Base-by-base conservation (phyloP, 1,284 basidiomycete genomes). In the Polyporus tsugae region DNA sequence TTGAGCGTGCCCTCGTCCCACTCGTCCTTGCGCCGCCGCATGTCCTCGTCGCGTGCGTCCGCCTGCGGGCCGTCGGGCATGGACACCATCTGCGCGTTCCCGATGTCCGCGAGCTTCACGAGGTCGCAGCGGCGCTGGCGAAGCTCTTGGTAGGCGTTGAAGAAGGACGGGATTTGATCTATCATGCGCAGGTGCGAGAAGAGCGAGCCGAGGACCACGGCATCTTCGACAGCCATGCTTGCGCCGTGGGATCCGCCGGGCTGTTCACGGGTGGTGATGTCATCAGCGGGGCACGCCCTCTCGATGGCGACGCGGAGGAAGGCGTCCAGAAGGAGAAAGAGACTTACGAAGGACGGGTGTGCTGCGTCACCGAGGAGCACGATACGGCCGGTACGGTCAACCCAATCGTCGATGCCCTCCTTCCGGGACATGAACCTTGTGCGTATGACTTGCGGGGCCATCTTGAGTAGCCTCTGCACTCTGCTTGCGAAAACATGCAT, bases 381-480 rank as follows among this genome's bases (percentile, higher is more conserved):
- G 22, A 87, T 76, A 19, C 79, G 79, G 2, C 81, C 81, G 33
- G 79, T 80, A 0, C 80, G 73, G 70, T 89, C 85, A 0, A 87
- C 84, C 90, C 90, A 91, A 29, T 87, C 82, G 52, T 88, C 85
- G 11, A 87, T 75, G 6, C 80, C 78, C 2, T 76, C 65, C 22
- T 79, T 44, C 80, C 79, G 55, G 76, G 78, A 78, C 46, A 81
- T 74, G 60, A 35, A 75, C 67, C 22, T 79, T 78, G 52, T 80
- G 70, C 15, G 70, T 67, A 39, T 78, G 75, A 41, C 79, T 75
- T 33, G 6, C 79, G 79, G 84, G 79, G 83, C 80, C 52, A 84
- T 73, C 19, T 78, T 73, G 29, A 78, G 78, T 3, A 90, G 70
- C 67, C 82, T 84, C 42, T 79, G 79, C 22, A 89, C 72, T 70